Percentiles rank a stretch among this genome's conserved stretches.
These are phyloP conservation scores for Metschnikowia gruessii DNA, from an alignment of 805 yeast species.

Conservation along the genomic window DNA sequence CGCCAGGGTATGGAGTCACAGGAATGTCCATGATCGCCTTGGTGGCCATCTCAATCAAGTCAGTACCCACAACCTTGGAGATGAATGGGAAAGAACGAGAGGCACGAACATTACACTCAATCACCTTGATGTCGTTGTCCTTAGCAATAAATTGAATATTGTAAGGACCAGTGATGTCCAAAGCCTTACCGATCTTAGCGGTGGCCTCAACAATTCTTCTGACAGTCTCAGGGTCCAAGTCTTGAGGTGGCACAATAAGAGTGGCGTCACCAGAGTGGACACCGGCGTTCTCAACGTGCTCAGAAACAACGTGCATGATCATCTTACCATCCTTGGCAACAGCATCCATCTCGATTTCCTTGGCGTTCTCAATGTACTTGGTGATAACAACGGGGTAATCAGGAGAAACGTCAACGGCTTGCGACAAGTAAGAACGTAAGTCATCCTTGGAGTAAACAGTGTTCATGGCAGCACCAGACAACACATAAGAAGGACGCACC, in stretches of 20 bases:
- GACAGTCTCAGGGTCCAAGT: constrained; percentile 87
- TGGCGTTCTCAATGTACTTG: constrained; percentile 93
- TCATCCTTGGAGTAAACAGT: constrained; percentile 90
- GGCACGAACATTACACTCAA: constrained; percentile 98
- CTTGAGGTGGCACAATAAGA: constrained; percentile 94
- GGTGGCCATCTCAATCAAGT: constrained; percentile 95
- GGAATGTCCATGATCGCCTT: constrained; percentile 91
- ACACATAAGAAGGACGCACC: constrained; percentile 95
- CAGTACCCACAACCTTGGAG: constrained; percentile 95
- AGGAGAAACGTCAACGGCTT: constrained; percentile 96
- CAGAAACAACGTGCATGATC: constrained; percentile 96
- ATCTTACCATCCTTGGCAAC: constrained; percentile 94
- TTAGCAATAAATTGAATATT: constrained; percentile 96
- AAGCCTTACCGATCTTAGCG: constrained; percentile 91
- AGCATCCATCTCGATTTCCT: constrained; percentile 98
- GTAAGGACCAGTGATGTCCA: constrained; percentile 95
- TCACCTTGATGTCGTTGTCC: constrained; percentile 93
- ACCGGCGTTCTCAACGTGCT: constrained; percentile 99
- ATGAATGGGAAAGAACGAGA: constrained; percentile 99
- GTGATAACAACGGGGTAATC: constrained; percentile 98
- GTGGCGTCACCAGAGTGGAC: constrained; percentile 99
- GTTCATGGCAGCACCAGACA: constrained; percentile 99
- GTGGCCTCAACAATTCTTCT: constrained; percentile 90
- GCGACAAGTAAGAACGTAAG: constrained; percentile 78
- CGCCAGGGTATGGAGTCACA: constrained; percentile 84